A percentile compares a stretch with the other conserved stretches of the same genome.
These are phyloP conservation scores for Linderina pennispora DNA, from an alignment of 192 early-diverging fungal species.

Conservation along the genomic window DNA sequence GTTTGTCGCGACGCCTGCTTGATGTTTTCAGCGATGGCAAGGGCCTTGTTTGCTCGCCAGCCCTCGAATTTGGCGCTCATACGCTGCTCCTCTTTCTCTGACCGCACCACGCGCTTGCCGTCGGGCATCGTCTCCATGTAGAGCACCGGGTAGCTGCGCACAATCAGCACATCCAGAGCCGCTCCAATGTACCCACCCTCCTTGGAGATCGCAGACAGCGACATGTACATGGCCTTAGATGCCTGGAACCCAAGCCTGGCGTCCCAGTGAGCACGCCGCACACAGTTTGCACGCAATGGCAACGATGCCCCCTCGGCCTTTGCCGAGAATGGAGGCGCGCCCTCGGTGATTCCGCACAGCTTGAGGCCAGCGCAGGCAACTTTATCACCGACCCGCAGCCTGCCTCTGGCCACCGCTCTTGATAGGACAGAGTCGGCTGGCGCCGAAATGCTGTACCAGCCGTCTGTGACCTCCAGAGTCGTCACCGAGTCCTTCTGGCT, in stretches of 20 bases:
- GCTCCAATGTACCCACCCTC: conserved; percentile 23
- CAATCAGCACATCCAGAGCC: conserved; percentile 31
- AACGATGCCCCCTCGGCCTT: conserved; percentile 7
- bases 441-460: conserved; percentile 30
- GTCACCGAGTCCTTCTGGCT: neutral
- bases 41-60: conserved; percentile 1
- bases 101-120: conserved; percentile 15
- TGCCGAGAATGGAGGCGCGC: conserved; percentile 13
- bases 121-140: conserved; percentile 21
- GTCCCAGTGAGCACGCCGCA: conserved; percentile 31
- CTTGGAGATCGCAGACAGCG: conserved; percentile 17
- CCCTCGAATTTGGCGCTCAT: conserved; percentile 2
- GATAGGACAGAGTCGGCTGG: conserved; percentile 13
- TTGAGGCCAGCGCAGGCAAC: conserved; percentile 23
- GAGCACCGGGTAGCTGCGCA: conserved; percentile 29
- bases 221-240: conserved; percentile 6
- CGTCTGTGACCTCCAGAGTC: conserved; percentile 28
- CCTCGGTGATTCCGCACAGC: conserved; percentile 12
- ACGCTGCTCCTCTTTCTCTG: conserved; percentile 26
- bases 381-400: conserved; percentile 32
- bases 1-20: neutral
- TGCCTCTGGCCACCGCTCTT: conserved; percentile 7
- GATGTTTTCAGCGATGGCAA: neutral
- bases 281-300: conserved; percentile 21
- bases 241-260: conserved; percentile 27